Percentiles rank a stretch among this genome's conserved stretches.
Conservation (phyloP, 192 early-diverging fungal genomes). For the Endogone sp. region DNA sequence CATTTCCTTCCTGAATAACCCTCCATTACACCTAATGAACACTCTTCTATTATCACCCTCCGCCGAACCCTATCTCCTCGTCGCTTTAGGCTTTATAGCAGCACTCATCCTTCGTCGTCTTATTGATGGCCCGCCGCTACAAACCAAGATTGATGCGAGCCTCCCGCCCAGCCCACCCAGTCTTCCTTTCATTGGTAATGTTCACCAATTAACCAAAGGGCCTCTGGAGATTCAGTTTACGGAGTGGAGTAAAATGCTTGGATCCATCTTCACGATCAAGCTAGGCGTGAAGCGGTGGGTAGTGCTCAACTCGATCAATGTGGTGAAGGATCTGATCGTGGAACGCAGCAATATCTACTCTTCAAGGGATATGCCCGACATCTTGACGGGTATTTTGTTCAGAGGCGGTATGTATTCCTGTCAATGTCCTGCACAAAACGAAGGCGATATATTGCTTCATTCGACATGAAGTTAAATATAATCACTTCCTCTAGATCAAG, state of each 20-base stretch:
- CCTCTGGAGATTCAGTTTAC: slow-evolving; percentile 6
- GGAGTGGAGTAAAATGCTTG: slow-evolving; percentile 19
- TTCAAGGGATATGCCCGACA: slow-evolving; percentile 21
- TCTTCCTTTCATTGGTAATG: not conserved
- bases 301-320: slow-evolving; percentile 22
- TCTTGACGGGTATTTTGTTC: slow-evolving; percentile 18
- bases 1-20: not conserved
- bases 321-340: slow-evolving; percentile 28
- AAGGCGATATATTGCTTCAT: not conserved
- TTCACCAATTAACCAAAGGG: not conserved
- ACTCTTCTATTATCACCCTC: not conserved
- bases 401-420: slow-evolving; percentile 16
- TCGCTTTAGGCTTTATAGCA: not conserved
- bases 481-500: not conserved
- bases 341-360: slow-evolving; percentile 28
- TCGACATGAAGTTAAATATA: not conserved
- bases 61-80: not conserved
- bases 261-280: slow-evolving; percentile 27
- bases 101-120: not conserved
- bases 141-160: not conserved
- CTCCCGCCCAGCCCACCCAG: not conserved
- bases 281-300: slow-evolving; percentile 25
- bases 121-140: not conserved
- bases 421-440: not conserved
- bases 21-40: not conserved